Evolutionary conservation across 345 rosid genomes (phyloP), one percentile per base, ranked within the genome.

Genomic region (Viola odorata): DNA sequence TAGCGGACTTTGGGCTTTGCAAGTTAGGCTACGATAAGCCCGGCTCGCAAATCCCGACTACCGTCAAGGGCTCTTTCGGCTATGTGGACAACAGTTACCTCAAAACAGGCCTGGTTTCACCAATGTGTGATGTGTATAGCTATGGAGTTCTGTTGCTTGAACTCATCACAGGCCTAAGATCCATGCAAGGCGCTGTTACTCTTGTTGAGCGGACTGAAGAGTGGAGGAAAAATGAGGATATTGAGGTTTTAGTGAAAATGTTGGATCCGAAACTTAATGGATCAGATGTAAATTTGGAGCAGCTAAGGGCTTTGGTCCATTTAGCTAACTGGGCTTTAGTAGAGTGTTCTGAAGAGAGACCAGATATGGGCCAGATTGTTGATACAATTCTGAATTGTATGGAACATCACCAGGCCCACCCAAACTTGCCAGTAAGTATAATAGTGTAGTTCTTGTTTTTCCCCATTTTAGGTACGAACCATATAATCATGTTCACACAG

Each of bases 1-100:
- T 78, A 10, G 80, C 78, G 4, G 83, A 81, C 37, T 78, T 78
- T 8, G 79, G 85, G 52, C 80, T 72, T 1, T 76, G 81, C 77
- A 74, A 79, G 60, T 56, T 79, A 53, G 80, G 86, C 6, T 61
- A 53, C 3, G 57, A 64, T 40, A 45, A 8, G 8, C 63, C 63
- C 7, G 40, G 5, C 55, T 36, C 69, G 0, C 64, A 60, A 49
- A 54, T 49, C 6, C 76, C 78, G 3, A 36, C 74, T 17, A 53
- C 45, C 16, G 60, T 79, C 68, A 77, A 74, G 52, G 81, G 82
- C 50, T 79, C 86, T 3, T 57, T 73, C 0, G 82, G 82, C 0
- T 75, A 77, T 0, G 64, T 77, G 1, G 80, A 82, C 1, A 72
- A 65, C 15, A 58, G 52, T 47, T 77, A 79, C 48, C 69, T 77